These are phyloP conservation scores for Cladophialophora psammophila DNA, from an alignment of 2,329 filamentous ascomycete species.

Conservation along the genomic window DNA sequence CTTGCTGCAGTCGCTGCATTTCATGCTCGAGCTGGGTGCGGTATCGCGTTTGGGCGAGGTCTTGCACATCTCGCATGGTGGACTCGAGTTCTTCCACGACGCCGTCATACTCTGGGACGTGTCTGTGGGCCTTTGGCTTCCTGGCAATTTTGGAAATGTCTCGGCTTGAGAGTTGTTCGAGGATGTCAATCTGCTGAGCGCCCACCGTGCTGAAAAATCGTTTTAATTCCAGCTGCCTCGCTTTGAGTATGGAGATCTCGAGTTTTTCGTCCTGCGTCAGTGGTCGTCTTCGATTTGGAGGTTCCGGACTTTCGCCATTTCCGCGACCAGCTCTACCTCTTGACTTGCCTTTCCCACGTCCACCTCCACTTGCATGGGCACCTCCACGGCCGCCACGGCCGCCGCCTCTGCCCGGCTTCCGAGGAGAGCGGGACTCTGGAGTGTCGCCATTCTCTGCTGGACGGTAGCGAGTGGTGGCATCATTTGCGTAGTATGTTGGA, in stretches of 20 bases:
- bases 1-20: conserved; percentile 43
- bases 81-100: conserved; percentile 46
- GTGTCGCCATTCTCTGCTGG: conserved; percentile 16
- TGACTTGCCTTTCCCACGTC: conserved; percentile 43
- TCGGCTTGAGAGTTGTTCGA: conserved; percentile 50
- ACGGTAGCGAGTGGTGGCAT: conserved; percentile 19
- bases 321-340: conserved; percentile 41
- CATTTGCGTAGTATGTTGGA: conserved; percentile 22
- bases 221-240: conserved; percentile 53
- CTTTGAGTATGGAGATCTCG: conserved; percentile 44
- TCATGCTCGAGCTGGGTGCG: conserved; percentile 45
- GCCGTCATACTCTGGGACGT: conserved; percentile 50
- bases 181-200: conserved; percentile 50
- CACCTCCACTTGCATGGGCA: conserved; percentile 40
- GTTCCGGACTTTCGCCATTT: conserved; percentile 41
- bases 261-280: conserved; percentile 37
- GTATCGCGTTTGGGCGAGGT: conserved; percentile 45
- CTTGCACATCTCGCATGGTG: conserved; percentile 41
- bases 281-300: conserved; percentile 43
- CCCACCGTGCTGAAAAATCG: conserved; percentile 52
- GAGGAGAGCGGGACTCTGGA: conserved; percentile 32
- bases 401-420: conserved; percentile 42
- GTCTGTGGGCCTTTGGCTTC: conserved; percentile 52
- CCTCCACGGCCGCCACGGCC: conserved; percentile 45
- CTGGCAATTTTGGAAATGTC: conserved; percentile 49